Base-by-base conservation (phyloP, 805 yeast genomes). In the Maudiozyma pseudohumilis region DNA sequence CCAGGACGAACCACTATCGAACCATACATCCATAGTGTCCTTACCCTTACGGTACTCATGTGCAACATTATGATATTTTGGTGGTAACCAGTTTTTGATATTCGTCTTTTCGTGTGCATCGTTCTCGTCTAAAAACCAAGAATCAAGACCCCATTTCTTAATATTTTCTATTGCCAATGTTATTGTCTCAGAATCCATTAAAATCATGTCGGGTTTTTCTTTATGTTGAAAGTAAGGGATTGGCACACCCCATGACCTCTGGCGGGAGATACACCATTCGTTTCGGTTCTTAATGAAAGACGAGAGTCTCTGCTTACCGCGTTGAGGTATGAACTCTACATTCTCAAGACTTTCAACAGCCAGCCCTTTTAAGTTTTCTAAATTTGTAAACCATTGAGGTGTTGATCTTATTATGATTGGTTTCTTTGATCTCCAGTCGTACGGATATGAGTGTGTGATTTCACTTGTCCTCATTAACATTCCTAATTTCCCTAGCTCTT, bases 1-100 rank as follows among this genome's bases (percentile, higher is more conserved):
- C 97, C 98, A 92, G 24, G 92, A 79, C 0, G 94, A 75, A 0
- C 99, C 99, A 28, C 95, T 82, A 59, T 92, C 99, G 63, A 92
- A 89, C 99, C 99, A 92, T 15, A 92, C 98, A 61, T 92, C 99
- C 87, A 92, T 82, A 0, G 98, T 92, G 49, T 92, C 98, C 31
- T 67, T 72, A 1, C 95, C 89, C 50, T 84, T 80, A 18, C 53
- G 51, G 44, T 68, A 81, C 2, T 64, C 48, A 2, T 49, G 39
- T 0, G 76, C 79, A 21, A 63, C 50, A 13, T 49, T 56, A 19
- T 65, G 58, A 38, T 65, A 63, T 2, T 59, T 48, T 2, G 64
- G 66, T 0, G 96, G 96, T 12, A 92, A 56, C 96, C 96, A 92
- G 43, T 50, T 48, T 24, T 41, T 38, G 46, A 54, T 46, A 29